Evolutionary conservation across 2,329 filamentous ascomycete genomes (phyloP), one percentile per base, ranked within the genome.

Genomic region (Alternaria rosae): DNA sequence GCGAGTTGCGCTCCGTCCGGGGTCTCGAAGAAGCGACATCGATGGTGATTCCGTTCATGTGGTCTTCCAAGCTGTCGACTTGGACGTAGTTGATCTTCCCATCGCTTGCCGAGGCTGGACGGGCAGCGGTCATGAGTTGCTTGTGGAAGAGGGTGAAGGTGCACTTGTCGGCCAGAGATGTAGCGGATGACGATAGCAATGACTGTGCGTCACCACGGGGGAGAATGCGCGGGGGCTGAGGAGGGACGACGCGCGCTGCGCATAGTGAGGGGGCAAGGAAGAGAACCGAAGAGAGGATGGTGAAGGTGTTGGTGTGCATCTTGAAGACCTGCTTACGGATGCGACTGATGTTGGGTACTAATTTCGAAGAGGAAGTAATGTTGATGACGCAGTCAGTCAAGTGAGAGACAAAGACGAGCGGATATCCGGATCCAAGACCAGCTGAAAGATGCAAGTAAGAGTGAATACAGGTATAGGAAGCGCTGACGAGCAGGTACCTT

Each of bases 131-230:
- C 21, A 15, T 32, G 21, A 32, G 41, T 51, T 68, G 68, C 28
- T 65, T 68, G 23, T 71, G 69, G 44, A 44, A 66, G 38, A 70
- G 59, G 20, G 54, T 64, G 53, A 70, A 70, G 1, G 65, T 70
- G 60, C 69, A 71, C 51, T 64, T 62, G 6, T 63, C 21, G 4
- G 42, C 38, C 10, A 62, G 52, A 11, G 51, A 41, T 25, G 50
- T 53, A 28, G 23, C 17, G 8, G 59, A 21, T 43, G 35, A 11
- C 6, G 25, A 51, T 6, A 51, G 30, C 13, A 51, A 51, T 21
- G 32, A 44, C 12, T 51, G 25, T 20, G 21, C 53, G 11, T 30
- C 23, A 23, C 15, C 25, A 43, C 47, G 58, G 11, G 41, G 54
- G 32, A 43, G 54, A 53, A 54, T 55, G 44, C 48, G 38, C 3